phyloP scores from a whole-genome alignment of 1,139 yeast genomes.

The Geotrichum cucujoidarum region DNA sequence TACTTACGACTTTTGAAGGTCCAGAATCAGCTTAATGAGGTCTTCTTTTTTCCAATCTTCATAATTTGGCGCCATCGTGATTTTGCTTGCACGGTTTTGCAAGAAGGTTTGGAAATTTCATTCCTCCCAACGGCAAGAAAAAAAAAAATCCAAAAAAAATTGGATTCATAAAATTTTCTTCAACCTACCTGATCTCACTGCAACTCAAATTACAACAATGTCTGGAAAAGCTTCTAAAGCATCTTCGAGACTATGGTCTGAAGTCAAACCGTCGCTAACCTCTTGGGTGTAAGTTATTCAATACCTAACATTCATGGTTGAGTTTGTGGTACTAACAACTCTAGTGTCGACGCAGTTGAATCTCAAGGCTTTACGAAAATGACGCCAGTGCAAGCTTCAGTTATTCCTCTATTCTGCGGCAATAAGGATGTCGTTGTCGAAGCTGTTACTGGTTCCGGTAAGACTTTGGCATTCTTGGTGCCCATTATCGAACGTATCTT shows the following conservation, averaged over 20 bases:
- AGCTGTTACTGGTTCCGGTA: slow-evolving; percentile 95
- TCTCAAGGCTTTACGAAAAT: slow-evolving; percentile 72
- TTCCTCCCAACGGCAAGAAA: slow-evolving; percentile 12
- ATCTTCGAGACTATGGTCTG: slow-evolving; percentile 31
- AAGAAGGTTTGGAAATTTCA: neutral
- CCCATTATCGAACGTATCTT: slow-evolving; percentile 71
- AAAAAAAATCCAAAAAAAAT: too few relatives aligned
- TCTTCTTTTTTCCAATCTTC: slow-evolving; percentile 48
- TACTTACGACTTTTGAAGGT: slow-evolving; percentile 43
- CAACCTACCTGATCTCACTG: neutral
- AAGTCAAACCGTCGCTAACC: slow-evolving; percentile 28
- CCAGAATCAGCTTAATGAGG: slow-evolving; percentile 45
- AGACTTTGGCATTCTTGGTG: slow-evolving; percentile 78
- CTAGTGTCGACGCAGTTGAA: slow-evolving; percentile 53
- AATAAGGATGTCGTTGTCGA: slow-evolving; percentile 95
- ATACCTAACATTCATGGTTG: neutral
- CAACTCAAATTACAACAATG: neutral
- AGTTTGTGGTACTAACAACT: neutral
- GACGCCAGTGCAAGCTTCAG: slow-evolving; percentile 98
- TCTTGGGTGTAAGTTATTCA: slow-evolving; percentile 30
- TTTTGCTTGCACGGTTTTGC: too few relatives aligned
- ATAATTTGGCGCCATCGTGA: slow-evolving; percentile 11
- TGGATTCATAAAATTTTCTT: slow-evolving; percentile 8
- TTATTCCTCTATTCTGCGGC: slow-evolving; percentile 80
- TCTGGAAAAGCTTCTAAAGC: slow-evolving; percentile 8